Evolutionary conservation across 2,329 filamentous ascomycete species (phyloP).

Genomic region (Fusarium penzigii): DNA sequence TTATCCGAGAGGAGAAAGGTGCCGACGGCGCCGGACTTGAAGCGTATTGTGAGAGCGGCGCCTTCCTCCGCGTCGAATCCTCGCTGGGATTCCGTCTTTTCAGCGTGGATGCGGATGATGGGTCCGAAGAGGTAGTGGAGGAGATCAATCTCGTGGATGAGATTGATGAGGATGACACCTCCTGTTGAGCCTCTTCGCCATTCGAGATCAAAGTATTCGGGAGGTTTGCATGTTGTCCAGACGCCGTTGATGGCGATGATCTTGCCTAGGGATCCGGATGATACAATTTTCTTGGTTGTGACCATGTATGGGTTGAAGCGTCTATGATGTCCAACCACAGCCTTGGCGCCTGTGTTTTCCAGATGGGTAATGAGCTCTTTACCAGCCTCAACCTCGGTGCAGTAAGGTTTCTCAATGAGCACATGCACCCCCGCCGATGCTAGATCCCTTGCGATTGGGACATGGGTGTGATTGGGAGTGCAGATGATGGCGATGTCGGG

Average conservation of each 20-base stretch:
- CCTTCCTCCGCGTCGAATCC: slow-evolving; percentile 56
- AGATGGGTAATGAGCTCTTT: slow-evolving; percentile 32
- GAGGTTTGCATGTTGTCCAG: slow-evolving; percentile 55
- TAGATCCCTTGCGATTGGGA: slow-evolving; percentile 49
- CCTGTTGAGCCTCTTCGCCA: slow-evolving; percentile 48
- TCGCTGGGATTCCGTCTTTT: slow-evolving; percentile 46
- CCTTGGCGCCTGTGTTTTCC: slow-evolving; percentile 35
- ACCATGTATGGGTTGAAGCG: slow-evolving; percentile 59
- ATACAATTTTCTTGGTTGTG: slow-evolving; percentile 48
- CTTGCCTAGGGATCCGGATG: slow-evolving; percentile 42
- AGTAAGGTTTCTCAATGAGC: slow-evolving; percentile 59
- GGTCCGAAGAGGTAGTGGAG: slow-evolving; percentile 58
- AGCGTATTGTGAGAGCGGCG: slow-evolving; percentile 53
- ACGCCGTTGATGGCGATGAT: slow-evolving; percentile 55
- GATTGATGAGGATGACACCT: slow-evolving; percentile 57
- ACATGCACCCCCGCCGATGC: slow-evolving; percentile 51
- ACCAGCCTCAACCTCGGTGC: slow-evolving; percentile 41
- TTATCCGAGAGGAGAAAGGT: slow-evolving; percentile 58
- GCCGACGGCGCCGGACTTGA: slow-evolving; percentile 55
- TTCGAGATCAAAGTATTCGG: slow-evolving; percentile 49
- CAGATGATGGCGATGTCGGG: slow-evolving; percentile 59
- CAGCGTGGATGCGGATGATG: slow-evolving; percentile 51
- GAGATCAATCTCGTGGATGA: slow-evolving; percentile 62
- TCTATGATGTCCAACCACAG: slow-evolving; percentile 59
- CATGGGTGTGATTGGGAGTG: slow-evolving; percentile 61